Percentiles rank a stretch among this genome's conserved stretches.
These are phyloP conservation scores for Effrenium voratum DNA, from an alignment of 73 alveolate genomes.

Conservation along the genomic window DNA sequence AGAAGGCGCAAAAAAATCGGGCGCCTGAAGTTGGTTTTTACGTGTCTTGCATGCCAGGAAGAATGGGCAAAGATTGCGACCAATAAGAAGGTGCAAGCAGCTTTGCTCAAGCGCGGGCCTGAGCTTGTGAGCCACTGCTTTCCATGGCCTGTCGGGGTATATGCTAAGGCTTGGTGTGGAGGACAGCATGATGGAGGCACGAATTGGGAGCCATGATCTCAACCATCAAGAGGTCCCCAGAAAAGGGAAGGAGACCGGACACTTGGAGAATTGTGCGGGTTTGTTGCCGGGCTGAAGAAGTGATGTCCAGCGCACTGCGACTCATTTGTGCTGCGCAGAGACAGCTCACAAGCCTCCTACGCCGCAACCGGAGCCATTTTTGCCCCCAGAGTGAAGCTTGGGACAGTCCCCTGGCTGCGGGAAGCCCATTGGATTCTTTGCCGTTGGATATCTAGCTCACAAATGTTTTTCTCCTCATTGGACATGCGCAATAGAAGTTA, in stretches of 20 bases:
- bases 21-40: no score
- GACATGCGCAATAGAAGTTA: no score
- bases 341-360: no score
- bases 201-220: neutral
- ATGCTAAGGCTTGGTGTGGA: constrained; percentile 59
- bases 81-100: constrained; percentile 70
- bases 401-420: no score
- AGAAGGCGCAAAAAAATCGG: no score
- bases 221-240: neutral
- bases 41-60: neutral
- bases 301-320: neutral
- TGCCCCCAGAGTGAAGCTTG: no score
- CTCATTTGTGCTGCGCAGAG: no score
- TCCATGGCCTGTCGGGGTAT: neutral
- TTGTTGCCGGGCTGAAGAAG: neutral
- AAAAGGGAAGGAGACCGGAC: neutral
- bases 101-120: constrained; percentile 49
- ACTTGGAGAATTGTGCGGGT: neutral
- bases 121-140: neutral
- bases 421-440: no score
- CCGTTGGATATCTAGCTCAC: no score
- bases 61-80: constrained; percentile 71
- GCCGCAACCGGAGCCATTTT: no score
- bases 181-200: constrained; percentile 86
- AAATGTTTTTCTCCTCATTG: no score